A percentile compares a stretch with the other conserved stretches of the same genome.
These are phyloP conservation scores for Zea luxurians DNA, from an alignment of 176 grass and related monocot genomes.

Conservation along the genomic window DNA sequence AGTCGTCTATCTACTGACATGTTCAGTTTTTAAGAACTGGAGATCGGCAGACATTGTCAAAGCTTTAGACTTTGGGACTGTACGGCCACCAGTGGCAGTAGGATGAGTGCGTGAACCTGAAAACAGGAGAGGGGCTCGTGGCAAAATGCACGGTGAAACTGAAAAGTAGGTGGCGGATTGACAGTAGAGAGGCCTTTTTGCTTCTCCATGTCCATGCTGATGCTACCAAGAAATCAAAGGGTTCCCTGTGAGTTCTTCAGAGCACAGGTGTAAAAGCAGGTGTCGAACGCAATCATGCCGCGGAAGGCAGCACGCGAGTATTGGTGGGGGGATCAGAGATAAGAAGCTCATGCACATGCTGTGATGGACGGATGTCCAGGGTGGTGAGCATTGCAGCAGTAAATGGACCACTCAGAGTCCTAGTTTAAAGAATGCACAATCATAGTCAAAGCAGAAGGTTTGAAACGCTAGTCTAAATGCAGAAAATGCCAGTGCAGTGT, in stretches of 20 bases:
- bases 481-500: no score
- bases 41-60: constrained; percentile 12
- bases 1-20: background rate
- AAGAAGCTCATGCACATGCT: constrained; percentile 39
- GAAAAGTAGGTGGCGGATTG: background rate
- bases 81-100: background rate
- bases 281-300: constrained; percentile 24
- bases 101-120: background rate
- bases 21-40: background rate
- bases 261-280: background rate
- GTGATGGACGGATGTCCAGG: constrained; percentile 46
- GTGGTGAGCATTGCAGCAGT: constrained; percentile 34
- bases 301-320: constrained; percentile 36
- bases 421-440: no score
- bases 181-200: background rate
- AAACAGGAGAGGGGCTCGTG: background rate
- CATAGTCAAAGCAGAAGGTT: no score
- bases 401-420: constrained; percentile 6
- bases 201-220: background rate
- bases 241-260: constrained; percentile 26
- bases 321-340: constrained; percentile 43
- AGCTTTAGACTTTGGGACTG: background rate
- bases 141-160: constrained; percentile 28
- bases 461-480: no score
- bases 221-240: constrained; percentile 39